A percentile compares a stretch with the other conserved stretches of the same genome.
Evolutionary conservation across 192 early-diverging fungal species (phyloP).

Genomic region (Umbelopsis isabellina): DNA sequence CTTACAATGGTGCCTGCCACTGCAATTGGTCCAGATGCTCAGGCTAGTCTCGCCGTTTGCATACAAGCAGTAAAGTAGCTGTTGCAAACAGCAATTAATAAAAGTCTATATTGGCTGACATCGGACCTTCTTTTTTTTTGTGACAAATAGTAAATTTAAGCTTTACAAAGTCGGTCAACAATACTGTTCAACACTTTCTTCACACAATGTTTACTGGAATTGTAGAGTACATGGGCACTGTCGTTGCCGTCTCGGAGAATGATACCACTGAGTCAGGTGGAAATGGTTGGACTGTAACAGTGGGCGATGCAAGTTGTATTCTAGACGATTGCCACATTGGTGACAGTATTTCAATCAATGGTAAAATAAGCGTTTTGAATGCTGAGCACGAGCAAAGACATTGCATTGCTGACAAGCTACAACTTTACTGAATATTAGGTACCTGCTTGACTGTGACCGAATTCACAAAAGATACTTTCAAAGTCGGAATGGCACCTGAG

Average conservation of each 20-base stretch:
- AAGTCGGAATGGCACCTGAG: constrained; percentile 92
- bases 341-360: constrained; percentile 93
- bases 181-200: neutral
- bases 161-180: no score
- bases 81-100: neutral
- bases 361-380: constrained; percentile 43
- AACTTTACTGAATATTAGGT: constrained; percentile 46
- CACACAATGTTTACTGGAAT: constrained; percentile 95
- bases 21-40: constrained; percentile 4
- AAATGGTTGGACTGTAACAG: constrained; percentile 82
- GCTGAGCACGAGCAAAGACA: neutral
- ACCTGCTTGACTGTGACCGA: constrained; percentile 97
- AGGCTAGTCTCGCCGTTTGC: neutral
- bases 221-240: constrained; percentile 87
- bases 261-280: constrained; percentile 83
- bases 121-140: no score
- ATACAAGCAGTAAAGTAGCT: constrained; percentile 14
- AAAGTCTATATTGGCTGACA: neutral
- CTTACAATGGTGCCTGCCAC: neutral
- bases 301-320: constrained; percentile 70
- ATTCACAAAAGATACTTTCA: constrained; percentile 80
- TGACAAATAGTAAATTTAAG: no score
- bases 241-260: constrained; percentile 64
- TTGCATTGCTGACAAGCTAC: neutral
- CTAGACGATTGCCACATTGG: constrained; percentile 87